Evolutionary conservation across 495 filamentous ascomycete species (phyloP), one percentile per base, ranked within the genome.

Genomic region (Podospora pseudopauciseta): DNA sequence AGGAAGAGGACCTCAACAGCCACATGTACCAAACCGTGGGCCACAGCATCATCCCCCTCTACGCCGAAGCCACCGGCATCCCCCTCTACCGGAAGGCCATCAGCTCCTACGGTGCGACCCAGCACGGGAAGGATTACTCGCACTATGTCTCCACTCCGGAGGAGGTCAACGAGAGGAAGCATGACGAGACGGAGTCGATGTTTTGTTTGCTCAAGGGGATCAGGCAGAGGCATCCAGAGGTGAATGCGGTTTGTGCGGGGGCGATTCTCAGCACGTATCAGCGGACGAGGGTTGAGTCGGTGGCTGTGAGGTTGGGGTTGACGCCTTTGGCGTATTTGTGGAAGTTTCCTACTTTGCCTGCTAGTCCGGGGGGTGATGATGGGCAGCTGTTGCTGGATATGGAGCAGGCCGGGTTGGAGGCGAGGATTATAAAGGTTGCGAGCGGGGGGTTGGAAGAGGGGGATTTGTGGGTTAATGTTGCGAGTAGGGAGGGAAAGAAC

Each of bases 21-120:
- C 97, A 92, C 87, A 98, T 99, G 95, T 99, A 97, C 84, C 95
- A 99, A 81, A 98, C 96, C 1, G 91, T 96, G 63, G 95, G 95
- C 54, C 94, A 97, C 80, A 83, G 83, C 64, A 79, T 97, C 20
- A 90, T 97, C 61, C 95, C 94, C 5, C 85, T 96, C 20, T 98
- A 97, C 76, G 87, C 88, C 67, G 72, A 85, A 34, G 92, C 91
- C 2, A 87, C 97, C 3, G 84, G 82, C 2, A 80, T 97, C 34
- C 94, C 94, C 11, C 82, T 97, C 1, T 96, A 93, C 76, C 88
- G 94, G 16, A 86, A 84, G 60, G 79, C 85, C 23, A 97, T 98
- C 74, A 49, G 39, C 39, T 71, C 70, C 3, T 94, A 92, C 54
- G 78, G 75, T 2, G 90, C 91, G 0, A 81, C 90, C 23, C 87